A percentile compares a stretch with the other conserved stretches of the same genome.
phyloP scores from a whole-genome alignment of 805 yeast genomes.

The Sporopachydermia lactativora region DNA sequence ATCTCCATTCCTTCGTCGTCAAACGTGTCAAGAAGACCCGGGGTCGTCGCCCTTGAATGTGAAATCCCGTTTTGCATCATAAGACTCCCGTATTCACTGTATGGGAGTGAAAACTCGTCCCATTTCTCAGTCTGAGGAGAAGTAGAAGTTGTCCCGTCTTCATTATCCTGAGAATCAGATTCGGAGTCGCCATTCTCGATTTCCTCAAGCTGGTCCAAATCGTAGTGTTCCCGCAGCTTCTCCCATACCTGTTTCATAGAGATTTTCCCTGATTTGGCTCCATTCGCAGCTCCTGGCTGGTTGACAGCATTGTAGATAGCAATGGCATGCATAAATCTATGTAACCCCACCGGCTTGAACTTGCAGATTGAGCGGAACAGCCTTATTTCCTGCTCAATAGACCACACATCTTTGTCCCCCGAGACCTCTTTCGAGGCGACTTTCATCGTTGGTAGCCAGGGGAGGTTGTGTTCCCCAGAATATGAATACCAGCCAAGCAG shows the following conservation, averaged over 20 bases:
- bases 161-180: conserved; percentile 11
- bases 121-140: conserved; percentile 2
- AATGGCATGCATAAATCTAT: conserved; percentile 23
- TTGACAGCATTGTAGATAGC: conserved; percentile 9
- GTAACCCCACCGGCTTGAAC: conserved; percentile 52
- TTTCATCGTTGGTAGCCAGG: background rate
- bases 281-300: background rate
- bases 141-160: conserved; percentile 4
- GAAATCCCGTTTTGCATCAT: conserved; percentile 24
- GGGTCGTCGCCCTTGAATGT: conserved; percentile 9
- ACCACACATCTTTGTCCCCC: conserved; percentile 28
- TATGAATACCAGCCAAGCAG: background rate
- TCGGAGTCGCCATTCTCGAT: conserved; percentile 27
- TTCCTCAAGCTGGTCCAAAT: conserved; percentile 42
- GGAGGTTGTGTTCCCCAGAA: background rate
- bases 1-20: conserved; percentile 6
- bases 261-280: conserved; percentile 5
- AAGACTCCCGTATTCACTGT: conserved; percentile 31
- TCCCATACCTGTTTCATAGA: conserved; percentile 38
- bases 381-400: conserved; percentile 43
- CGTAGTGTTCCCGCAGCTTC: conserved; percentile 37
- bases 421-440: conserved; percentile 3
- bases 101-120: conserved; percentile 26
- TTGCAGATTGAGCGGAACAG: conserved; percentile 49
- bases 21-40: background rate